Conservation (phyloP, 169 alveolate genomes). For the Eimeria tenella region DNA sequence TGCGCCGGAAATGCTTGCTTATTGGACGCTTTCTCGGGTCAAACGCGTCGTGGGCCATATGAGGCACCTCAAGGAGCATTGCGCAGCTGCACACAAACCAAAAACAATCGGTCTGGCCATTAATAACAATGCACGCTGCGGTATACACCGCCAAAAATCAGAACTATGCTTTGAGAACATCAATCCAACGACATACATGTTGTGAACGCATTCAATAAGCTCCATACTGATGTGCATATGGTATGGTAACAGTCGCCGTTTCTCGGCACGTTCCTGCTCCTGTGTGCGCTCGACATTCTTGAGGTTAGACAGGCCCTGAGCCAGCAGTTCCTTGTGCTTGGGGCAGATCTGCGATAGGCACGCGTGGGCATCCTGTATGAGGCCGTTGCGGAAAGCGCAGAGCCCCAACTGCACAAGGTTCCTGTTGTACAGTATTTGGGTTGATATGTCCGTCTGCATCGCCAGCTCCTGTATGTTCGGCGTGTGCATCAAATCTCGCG, state of each 20-base stretch:
- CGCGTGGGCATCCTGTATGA: slow-evolving; percentile 88
- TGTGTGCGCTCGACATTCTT: slow-evolving; percentile 94
- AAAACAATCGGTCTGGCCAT: background rate
- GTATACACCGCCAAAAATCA: background rate
- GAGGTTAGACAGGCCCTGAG: slow-evolving; percentile 91
- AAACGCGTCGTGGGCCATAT: slow-evolving; percentile 76
- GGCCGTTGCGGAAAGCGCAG: slow-evolving; percentile 97
- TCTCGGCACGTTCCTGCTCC: slow-evolving; percentile 97
- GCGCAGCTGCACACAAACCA: slow-evolving; percentile 78
- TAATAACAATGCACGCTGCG: background rate
- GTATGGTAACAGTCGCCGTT: slow-evolving; percentile 96
- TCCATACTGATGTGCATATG: slow-evolving; percentile 98
- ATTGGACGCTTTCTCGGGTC: slow-evolving; percentile 83
- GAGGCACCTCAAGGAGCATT: slow-evolving; percentile 83
- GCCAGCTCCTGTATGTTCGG: slow-evolving; percentile 93
- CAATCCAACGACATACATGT: slow-evolving; percentile 82
- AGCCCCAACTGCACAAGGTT: slow-evolving; percentile 97
- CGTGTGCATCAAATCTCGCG: slow-evolving; percentile 90
- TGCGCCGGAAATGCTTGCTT: slow-evolving; percentile 94
- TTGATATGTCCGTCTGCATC: slow-evolving; percentile 91
- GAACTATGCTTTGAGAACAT: background rate
- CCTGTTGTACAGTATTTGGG: slow-evolving; percentile 97
- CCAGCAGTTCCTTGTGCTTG: slow-evolving; percentile 96
- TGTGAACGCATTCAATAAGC: slow-evolving; percentile 94
- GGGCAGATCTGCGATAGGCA: slow-evolving; percentile 95